Evolutionary conservation across 2,329 filamentous ascomycete genomes (phyloP).

Genomic region (Pseudogymnoascus sp.): DNA sequence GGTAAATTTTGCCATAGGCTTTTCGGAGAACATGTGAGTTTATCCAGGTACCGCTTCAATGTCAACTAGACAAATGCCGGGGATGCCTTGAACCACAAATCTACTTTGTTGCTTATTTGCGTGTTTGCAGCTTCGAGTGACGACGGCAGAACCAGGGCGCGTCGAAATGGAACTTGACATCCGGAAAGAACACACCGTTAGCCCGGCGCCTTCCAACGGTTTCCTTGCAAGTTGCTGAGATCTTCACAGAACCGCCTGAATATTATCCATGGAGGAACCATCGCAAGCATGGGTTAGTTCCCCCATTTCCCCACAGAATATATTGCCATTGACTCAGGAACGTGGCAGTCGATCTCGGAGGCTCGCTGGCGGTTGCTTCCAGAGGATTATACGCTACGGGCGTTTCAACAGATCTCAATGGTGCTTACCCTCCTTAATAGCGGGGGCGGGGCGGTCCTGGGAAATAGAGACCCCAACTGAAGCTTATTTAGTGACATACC

Average conservation of each 20-base stretch:
- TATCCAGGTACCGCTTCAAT: not conserved
- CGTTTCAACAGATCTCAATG: constrained; percentile 58
- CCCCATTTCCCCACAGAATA: not conserved
- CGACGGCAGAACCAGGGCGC: constrained; percentile 54
- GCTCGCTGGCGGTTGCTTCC: constrained; percentile 58
- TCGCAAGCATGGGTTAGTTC: constrained; percentile 56
- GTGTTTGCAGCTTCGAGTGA: constrained; percentile 53
- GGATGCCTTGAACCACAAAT: not conserved
- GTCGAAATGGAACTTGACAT: constrained; percentile 74
- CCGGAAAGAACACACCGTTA: constrained; percentile 64
- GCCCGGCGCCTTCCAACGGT: constrained; percentile 18
- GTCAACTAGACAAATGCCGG: not conserved
- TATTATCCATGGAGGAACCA: constrained; percentile 70
- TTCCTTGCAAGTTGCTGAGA: not conserved
- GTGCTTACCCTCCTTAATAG: constrained; percentile 29
- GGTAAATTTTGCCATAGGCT: constrained; percentile 19
- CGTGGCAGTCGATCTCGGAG: constrained; percentile 49
- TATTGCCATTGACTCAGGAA: constrained; percentile 7
- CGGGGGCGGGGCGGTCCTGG: not conserved
- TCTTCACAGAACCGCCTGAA: constrained; percentile 59
- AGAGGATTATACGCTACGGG: constrained; percentile 55
- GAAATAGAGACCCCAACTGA: not conserved
- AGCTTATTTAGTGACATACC: constrained; percentile 48
- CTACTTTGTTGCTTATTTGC: not conserved
- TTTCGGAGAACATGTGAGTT: constrained; percentile 28